Base-by-base conservation (phyloP, 208 protist genomes). In the Sergeia podlipaevii region DNA sequence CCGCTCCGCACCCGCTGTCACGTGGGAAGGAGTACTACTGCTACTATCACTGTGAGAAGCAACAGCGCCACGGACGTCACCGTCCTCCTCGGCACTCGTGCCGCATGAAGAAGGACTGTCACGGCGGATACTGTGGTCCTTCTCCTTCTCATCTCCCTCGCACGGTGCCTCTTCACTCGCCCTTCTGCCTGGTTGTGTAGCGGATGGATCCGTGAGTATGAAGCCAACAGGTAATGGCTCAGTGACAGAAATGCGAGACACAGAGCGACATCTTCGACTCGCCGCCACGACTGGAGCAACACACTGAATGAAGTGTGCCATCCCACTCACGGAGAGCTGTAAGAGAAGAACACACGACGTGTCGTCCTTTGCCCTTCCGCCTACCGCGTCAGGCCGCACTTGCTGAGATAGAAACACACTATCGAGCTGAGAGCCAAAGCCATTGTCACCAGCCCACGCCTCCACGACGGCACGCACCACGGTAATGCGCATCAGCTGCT, bases 401-500 rank as follows among this genome's bases (percentile, higher is more conserved):
- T 24, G 4, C 24, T 24, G 32, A 18, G 39, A 26, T 56, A 56
- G 10, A n/a, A 43, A 36, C n/a, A 24, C 50, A 30, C 11, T 42
- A 27, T 52, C 47, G 30, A 93, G 47, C 50, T 90, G 78, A 0
- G 72, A 61, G 15, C 54, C 69, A 34, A 90, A 91, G 3, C 75
- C 62, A 43, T 93, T 90, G 1, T 41, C 59, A 21, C 60, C 66
- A 0, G 86, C 86, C 83, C 86, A 93, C 17, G 18, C 49, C 32
- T 38, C 52, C 15, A 93, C 77, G 27, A 42, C 28, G 0, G 15
- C 24, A 20, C 58, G 62, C 24, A 75, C 75, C 24, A 87, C 21
- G n/a, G 84, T 75, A 44, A 93, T 74, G 5, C 82, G 86, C 73
- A 93, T 75, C n/a, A 79, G 37, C 30, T 70, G 62, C 48, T 87